A percentile compares a stretch with the other conserved stretches of the same genome.
Evolutionary conservation across 768 basidiomycete species (phyloP).

Genomic region (Mrakia blollopis): DNA sequence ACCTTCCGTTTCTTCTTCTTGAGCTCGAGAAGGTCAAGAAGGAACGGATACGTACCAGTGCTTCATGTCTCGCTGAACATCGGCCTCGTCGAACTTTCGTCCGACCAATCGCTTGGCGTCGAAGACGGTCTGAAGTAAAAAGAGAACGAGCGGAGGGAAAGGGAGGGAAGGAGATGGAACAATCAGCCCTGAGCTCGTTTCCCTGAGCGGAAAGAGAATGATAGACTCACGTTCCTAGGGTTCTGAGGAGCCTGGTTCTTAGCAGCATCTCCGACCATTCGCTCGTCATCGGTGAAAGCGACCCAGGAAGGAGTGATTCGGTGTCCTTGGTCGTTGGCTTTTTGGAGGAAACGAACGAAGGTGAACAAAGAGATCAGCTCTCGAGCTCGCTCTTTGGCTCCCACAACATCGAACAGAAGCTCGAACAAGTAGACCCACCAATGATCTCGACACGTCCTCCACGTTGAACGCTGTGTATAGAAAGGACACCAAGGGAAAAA

Average conservation of each 20-base stretch:
- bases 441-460: conserved; percentile 76
- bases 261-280: conserved; percentile 80
- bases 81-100: conserved; percentile 59
- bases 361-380: neutral
- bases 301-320: conserved; percentile 79
- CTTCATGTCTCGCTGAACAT: conserved; percentile 75
- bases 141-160: conserved; percentile 65
- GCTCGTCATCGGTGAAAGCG: conserved; percentile 34
- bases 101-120: conserved; percentile 37
- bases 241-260: conserved; percentile 94
- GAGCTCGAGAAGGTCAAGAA: neutral
- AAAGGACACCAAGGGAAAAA: neutral
- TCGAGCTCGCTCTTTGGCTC: neutral
- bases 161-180: conserved; percentile 69
- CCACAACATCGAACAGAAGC: neutral
- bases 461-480: conserved; percentile 61
- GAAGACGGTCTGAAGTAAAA: conserved; percentile 10
- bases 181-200: neutral
- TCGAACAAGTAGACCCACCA: conserved; percentile 38
- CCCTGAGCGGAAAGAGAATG: too few species aligned
- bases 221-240: conserved; percentile 61
- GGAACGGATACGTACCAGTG: conserved; percentile 55
- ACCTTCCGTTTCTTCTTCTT: neutral
- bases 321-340: conserved; percentile 75
- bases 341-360: neutral